These are phyloP conservation scores for Penicillium sp. DNA, from an alignment of 2,329 filamentous ascomycete species.

Conservation along the genomic window DNA sequence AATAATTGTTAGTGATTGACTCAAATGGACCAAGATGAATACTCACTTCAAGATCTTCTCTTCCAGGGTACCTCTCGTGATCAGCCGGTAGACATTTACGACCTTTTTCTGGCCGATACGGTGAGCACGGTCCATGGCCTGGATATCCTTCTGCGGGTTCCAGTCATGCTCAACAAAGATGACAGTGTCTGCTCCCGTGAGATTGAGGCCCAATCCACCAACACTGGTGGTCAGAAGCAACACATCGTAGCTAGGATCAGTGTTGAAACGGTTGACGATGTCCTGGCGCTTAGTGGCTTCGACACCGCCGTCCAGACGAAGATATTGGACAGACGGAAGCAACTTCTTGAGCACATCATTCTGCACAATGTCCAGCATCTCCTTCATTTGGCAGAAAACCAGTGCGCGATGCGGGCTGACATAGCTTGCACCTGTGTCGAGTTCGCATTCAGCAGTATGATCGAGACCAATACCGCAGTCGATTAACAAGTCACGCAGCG, in stretches of 20 bases:
- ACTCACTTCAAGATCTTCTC: slow-evolving; percentile 89
- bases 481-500: slow-evolving; percentile 87
- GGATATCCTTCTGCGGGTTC: slow-evolving; percentile 98
- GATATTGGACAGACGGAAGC: slow-evolving; percentile 86
- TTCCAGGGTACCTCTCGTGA: slow-evolving; percentile 91
- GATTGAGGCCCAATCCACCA: slow-evolving; percentile 87
- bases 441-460: slow-evolving; percentile 51
- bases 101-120: slow-evolving; percentile 99
- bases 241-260: slow-evolving; percentile 93
- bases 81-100: slow-evolving; percentile 95
- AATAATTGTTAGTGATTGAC: slow-evolving; percentile 17
- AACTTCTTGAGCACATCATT: slow-evolving; percentile 85
- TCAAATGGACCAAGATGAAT: slow-evolving; percentile 13
- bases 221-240: slow-evolving; percentile 92
- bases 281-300: slow-evolving; percentile 92
- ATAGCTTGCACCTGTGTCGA: slow-evolving; percentile 65
- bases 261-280: slow-evolving; percentile 98
- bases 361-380: slow-evolving; percentile 99
- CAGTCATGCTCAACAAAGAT: slow-evolving; percentile 99
- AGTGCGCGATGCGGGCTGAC: slow-evolving; percentile 95
- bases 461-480: slow-evolving; percentile 94
- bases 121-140: slow-evolving; percentile 98
- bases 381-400: slow-evolving; percentile 99
- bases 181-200: slow-evolving; percentile 96
- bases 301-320: slow-evolving; percentile 90